phyloP scores from a whole-genome alignment of 2,329 filamentous ascomycete genomes.

The Graphiopsis chlorocephala region DNA sequence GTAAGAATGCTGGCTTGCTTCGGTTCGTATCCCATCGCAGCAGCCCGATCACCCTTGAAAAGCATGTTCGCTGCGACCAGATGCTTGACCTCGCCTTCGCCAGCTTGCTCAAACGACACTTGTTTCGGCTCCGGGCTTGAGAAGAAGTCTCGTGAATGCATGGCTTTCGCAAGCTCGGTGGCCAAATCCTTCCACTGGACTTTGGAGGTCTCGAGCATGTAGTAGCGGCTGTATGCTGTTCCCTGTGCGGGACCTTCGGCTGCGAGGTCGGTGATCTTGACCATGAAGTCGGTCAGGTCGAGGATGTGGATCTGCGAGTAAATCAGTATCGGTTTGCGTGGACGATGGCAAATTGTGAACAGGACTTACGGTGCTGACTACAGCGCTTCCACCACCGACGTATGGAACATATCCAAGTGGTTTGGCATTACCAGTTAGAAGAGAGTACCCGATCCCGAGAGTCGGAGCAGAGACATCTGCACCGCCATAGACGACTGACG shows the following conservation, averaged over 20 bases:
- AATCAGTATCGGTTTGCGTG: neutral
- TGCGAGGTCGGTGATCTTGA: slow-evolving; percentile 3
- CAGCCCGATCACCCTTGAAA: neutral
- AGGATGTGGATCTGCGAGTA: slow-evolving; percentile 7
- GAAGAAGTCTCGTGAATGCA: neutral
- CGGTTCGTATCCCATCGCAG: neutral
- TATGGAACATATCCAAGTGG: slow-evolving; percentile 13
- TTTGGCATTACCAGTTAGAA: slow-evolving; percentile 11
- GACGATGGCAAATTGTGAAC: neutral
- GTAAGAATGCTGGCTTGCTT: neutral
- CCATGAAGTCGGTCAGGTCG: slow-evolving; percentile 5
- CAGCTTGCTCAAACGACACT: neutral
- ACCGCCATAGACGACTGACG: slow-evolving; percentile 9
- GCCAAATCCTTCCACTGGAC: slow-evolving; percentile 12
- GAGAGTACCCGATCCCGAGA: slow-evolving; percentile 6
- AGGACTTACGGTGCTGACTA: slow-evolving; percentile 7
- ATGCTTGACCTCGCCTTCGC: slow-evolving; percentile 3
- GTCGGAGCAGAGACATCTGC: neutral
- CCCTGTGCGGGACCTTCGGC: slow-evolving; percentile 3
- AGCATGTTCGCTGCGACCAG: neutral
- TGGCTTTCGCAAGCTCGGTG: slow-evolving; percentile 10
- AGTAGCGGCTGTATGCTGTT: slow-evolving; percentile 9
- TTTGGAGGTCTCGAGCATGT: slow-evolving; percentile 8
- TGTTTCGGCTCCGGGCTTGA: neutral
- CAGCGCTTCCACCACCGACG: slow-evolving; percentile 5